Evolutionary conservation across 371 early-diverging fungal genomes (phyloP).

Genomic region (Dentiscutata heterogama): DNA sequence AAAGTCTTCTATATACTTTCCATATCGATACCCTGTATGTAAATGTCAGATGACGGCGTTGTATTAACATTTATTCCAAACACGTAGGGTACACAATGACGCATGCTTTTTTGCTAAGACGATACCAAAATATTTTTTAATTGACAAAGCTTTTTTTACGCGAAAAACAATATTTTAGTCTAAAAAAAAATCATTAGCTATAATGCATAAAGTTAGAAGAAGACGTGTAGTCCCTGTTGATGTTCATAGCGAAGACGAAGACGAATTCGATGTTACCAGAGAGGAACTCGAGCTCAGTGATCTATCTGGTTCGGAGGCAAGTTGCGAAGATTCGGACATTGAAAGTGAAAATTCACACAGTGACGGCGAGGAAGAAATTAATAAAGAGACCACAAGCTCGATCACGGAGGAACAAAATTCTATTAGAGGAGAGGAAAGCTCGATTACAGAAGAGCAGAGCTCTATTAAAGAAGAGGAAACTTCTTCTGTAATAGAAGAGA

Average conservation of each 20-base stretch:
- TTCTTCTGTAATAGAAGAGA: not conserved
- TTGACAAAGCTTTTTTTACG: too few relatives aligned
- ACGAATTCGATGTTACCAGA: conserved; percentile 7
- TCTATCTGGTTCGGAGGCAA: conserved; percentile 34
- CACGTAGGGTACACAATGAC: too few relatives aligned
- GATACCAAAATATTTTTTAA: too few relatives aligned
- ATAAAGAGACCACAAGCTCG: too few relatives aligned
- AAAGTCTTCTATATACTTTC: too few relatives aligned
- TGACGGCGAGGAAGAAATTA: conserved; percentile 38
- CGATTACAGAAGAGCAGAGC: not conserved
- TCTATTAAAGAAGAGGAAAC: conserved; percentile 13
- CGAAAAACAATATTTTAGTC: too few relatives aligned
- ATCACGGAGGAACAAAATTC: not conserved
- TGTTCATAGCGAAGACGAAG: conserved; percentile 45
- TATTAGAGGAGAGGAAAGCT: not conserved
- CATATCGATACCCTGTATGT: too few relatives aligned
- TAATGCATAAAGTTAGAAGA: conserved; percentile 16
- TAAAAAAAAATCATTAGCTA: not conserved
- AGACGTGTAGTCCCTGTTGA: conserved; percentile 11
- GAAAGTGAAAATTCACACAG: conserved; percentile 35
- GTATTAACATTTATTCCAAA: too few relatives aligned
- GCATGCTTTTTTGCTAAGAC: too few relatives aligned
- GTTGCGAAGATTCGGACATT: conserved; percentile 33
- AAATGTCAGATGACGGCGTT: too few relatives aligned
- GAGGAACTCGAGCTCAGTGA: conserved; percentile 34